Base-by-base conservation (phyloP, 2,329 filamentous ascomycete species). In the Venturia pyrina region DNA sequence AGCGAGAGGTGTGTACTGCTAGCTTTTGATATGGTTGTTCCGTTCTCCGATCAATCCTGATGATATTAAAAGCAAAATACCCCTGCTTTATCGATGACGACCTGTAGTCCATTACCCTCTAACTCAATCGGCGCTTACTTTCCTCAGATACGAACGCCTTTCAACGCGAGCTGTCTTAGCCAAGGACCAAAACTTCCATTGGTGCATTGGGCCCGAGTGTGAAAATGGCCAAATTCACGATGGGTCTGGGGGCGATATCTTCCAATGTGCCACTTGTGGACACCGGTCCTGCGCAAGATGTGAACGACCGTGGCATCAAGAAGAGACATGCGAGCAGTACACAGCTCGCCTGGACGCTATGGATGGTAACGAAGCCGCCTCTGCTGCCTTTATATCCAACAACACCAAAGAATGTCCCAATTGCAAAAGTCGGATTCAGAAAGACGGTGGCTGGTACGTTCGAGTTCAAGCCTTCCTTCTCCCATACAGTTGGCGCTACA, bases 291-390 rank as follows among this genome's bases (percentile, higher is more conserved):
- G 62, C 46, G 46, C 62, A 6, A 40, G 17, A 7, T 64, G 62
- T n/a, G 62, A 64, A 19, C 62, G 62, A n/a, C 41, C 41, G 28
- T 64, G 62, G 62, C 62, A 64, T 53, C 44, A n/a, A 40, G 62
- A 40, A 24, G 62, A 64, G 34, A 64, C 62, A 7, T 64, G 62
- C 44, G 32, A 64, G 19, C 62, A 64, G 21, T 64, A 64, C 32
- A 64, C 43, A 13, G 41, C 43, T 40, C 43, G 62, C 19, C 34
- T 64, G 19, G 43, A 44, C 37, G 62, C 46, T 44, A 11, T 34
- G 24, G 41, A 44, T n/a, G 41, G 43, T 21, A 50, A 64, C 15
- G 46, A 48, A 46, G 46, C 43, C 17, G 62, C 62, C n/a, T 64
- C 62, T 28, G 62, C 43, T 7, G 62, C 62, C 19, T 64, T 44